A percentile compares a stretch with the other conserved stretches of the same genome.
These are phyloP conservation scores for Hypoxylon sp. DNA, from an alignment of 2,329 filamentous ascomycete genomes.

Conservation along the genomic window DNA sequence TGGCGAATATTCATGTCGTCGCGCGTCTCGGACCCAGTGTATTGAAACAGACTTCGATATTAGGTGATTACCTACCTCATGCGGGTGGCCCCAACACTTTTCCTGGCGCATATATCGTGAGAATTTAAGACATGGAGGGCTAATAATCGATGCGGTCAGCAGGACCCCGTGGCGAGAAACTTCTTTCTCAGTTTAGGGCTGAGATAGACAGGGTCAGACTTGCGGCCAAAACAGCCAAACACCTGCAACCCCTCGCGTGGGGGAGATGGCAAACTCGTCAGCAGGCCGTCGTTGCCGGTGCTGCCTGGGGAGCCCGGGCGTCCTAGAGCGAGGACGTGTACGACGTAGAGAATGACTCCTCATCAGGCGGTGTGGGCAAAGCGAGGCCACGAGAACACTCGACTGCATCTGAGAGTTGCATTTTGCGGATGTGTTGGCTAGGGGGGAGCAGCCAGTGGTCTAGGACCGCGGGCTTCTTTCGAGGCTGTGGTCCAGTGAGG, in stretches of 20 bases:
- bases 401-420: conserved; percentile 32
- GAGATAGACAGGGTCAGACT: conserved; percentile 27
- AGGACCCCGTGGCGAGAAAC: conserved; percentile 23
- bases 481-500: conserved; percentile 6
- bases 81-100: conserved; percentile 23
- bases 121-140: conserved; percentile 14
- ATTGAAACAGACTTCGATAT: conserved; percentile 24
- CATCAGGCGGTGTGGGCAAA: conserved; percentile 33
- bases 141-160: conserved; percentile 34
- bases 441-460: not conserved
- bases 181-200: conserved; percentile 32
- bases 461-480: conserved; percentile 9
- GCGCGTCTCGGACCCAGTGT: conserved; percentile 2
- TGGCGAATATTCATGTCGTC: conserved; percentile 25
- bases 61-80: conserved; percentile 34
- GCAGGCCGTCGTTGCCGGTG: conserved; percentile 29
- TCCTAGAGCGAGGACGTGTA: conserved; percentile 11
- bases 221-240: conserved; percentile 3
- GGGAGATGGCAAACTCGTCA: conserved; percentile 29
- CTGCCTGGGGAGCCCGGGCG: conserved; percentile 18
- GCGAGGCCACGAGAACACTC: conserved; percentile 26
- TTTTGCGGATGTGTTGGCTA: conserved; percentile 7
- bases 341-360: conserved; percentile 30
- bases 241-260: conserved; percentile 15
- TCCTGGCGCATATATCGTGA: conserved; percentile 15